Base-by-base conservation (phyloP, 495 filamentous ascomycete species). In the Penicillium manginii region DNA sequence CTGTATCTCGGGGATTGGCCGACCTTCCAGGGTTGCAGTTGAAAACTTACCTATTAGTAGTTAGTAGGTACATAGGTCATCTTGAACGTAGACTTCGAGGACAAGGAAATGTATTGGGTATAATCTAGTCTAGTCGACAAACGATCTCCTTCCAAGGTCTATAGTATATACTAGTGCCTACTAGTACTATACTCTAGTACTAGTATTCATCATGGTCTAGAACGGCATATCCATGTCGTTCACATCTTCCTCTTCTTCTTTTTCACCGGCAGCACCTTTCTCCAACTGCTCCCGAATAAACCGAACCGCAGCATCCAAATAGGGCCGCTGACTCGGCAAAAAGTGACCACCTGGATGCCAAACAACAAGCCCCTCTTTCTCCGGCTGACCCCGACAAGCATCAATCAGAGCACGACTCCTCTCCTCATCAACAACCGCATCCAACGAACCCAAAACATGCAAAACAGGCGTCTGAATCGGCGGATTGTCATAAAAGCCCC, bases 311-410 rank as follows among this genome's bases (percentile, higher is more conserved):
- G 83, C 86, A 77, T 86, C 85, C 39, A 89, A 84, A 83, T 88
- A 96, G 59, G 90, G 86, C 75, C 88, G 88, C 63, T 84, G 83
- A 52, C 89, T 85, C 0, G 94, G 94, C 66, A 98, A 78, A 68
- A 93, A 96, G 73, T 98, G 94, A 0, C 94, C 93, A 14, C 94
- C 94, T 2, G 94, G 93, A 78, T 98, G 94, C 63, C 83, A 86
- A 39, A 96, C 82, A 32, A 92, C 86, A 60, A 75, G 82, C 10
- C 74, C 83, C 14, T 85, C 85, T 45, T 68, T 70, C 64, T 77
- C 77, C 17, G 76, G 71, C 45, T 79, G 73, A 1, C 82, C 78
- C 52, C 69, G 80, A 73, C 90, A 96, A 50, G 83, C 79, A 17
- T 88, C 84, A 35, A 90, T 81, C 61, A 98, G 71, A 52, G 77